Conservation (phyloP, 2,329 filamentous ascomycete species). For the Penicillium sp. region DNA sequence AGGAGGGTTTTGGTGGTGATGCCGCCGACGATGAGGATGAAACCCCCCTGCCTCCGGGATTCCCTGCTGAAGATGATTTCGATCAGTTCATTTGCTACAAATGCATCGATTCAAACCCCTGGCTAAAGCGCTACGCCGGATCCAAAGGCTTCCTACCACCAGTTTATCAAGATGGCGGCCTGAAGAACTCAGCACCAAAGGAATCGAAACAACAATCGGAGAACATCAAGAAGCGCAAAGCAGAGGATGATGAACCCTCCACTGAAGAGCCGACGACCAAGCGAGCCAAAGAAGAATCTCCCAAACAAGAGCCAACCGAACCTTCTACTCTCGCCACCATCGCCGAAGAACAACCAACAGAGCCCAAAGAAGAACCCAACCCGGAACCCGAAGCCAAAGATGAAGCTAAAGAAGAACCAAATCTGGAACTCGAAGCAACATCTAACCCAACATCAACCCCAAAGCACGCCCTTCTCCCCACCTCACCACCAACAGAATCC, state of each 20-base stretch:
- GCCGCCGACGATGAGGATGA: conserved; percentile 45
- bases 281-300: conserved; percentile 49
- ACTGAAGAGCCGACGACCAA: conserved; percentile 34
- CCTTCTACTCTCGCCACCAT: conserved; percentile 2
- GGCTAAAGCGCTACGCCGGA: conserved; percentile 87
- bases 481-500: conserved; percentile 51
- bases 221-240: conserved; percentile 65
- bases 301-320: conserved; percentile 9
- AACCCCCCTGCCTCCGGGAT: conserved; percentile 74
- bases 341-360: conserved; percentile 1
- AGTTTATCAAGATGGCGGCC: conserved; percentile 54
- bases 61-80: conserved; percentile 86
- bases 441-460: conserved; percentile 31
- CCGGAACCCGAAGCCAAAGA: conserved; percentile 6
- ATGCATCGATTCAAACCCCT: conserved; percentile 81
- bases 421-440: not conserved
- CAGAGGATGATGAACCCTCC: conserved; percentile 50
- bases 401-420: conserved; percentile 9
- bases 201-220: conserved; percentile 11
- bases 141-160: conserved; percentile 75
- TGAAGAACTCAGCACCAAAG: conserved; percentile 7
- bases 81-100: conserved; percentile 92
- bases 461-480: conserved; percentile 63
- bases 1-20: conserved; percentile 25
- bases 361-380: conserved; percentile 7